Conservation (phyloP, 163 green algal species). For the Prototheca cutis region DNA sequence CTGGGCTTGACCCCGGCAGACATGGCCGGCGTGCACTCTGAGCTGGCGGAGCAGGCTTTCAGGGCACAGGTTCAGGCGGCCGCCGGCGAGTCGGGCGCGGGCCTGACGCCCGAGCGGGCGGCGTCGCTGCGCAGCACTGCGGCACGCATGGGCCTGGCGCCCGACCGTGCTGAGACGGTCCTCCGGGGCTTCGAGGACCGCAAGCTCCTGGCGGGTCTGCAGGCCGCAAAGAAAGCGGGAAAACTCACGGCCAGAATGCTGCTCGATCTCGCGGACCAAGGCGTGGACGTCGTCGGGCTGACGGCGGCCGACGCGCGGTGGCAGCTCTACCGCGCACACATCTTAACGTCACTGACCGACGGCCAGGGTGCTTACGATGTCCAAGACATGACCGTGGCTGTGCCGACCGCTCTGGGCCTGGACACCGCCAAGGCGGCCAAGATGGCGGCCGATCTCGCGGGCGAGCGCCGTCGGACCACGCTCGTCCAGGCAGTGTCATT, state of each 20-base stretch:
- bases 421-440: conserved; percentile 42
- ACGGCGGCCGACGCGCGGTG: conserved; percentile 44
- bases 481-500: conserved; percentile 38
- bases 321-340: conserved; percentile 50
- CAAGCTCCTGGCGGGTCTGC: conserved; percentile 29
- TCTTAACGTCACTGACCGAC: conserved; percentile 39
- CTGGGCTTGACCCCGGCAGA: conserved; percentile 68
- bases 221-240: conserved; percentile 41
- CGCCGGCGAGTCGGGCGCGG: too few relatives aligned
- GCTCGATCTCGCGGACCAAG: conserved; percentile 56
- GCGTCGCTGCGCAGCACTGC: too few relatives aligned
- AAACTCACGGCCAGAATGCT: conserved; percentile 41
- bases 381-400: conserved; percentile 46
- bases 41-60: conserved; percentile 75
- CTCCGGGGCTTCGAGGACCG: conserved; percentile 59
- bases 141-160: conserved; percentile 65
- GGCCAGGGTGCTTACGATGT: conserved; percentile 58
- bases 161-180: conserved; percentile 75
- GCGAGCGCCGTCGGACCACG: conserved; percentile 33
- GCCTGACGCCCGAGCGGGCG: too few relatives aligned
- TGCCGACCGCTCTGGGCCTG: conserved; percentile 61
- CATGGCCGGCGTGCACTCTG: conserved; percentile 54
- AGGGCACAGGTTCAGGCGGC: not conserved
- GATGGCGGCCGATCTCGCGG: conserved; percentile 48
- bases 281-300: conserved; percentile 56